phyloP scores from a whole-genome alignment of 768 basidiomycete genomes.

The Psilocybe tampanensis region DNA sequence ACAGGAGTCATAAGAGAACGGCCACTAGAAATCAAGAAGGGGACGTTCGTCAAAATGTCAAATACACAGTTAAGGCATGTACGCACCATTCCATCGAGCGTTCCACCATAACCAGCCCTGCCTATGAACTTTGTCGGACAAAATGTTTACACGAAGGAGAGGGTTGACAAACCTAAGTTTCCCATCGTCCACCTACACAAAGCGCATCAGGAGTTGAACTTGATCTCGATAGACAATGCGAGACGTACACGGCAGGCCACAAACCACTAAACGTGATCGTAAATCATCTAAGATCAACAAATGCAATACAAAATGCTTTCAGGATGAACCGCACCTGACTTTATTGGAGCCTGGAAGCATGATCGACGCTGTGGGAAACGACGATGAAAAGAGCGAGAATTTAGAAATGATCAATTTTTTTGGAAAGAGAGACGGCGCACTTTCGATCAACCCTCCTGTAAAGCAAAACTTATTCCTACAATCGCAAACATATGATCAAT shows the following conservation, averaged over 20 bases:
- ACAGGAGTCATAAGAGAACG: conserved; percentile 72
- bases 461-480: conserved; percentile 61
- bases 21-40: conserved; percentile 45
- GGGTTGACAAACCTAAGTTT: conserved; percentile 45
- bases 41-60: background rate
- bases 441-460: conserved; percentile 65
- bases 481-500: background rate
- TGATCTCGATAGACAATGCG: background rate
- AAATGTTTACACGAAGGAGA: background rate
- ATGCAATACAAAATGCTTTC: background rate
- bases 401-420: no score
- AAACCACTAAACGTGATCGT: conserved; percentile 32
- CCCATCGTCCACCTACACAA: conserved; percentile 43
- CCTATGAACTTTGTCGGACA: conserved; percentile 33
- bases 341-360: conserved; percentile 34
- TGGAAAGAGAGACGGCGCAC: conserved; percentile 4
- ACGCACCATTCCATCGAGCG: conserved; percentile 66
- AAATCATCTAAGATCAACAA: background rate
- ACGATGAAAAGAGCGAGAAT: background rate
- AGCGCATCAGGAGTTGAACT: background rate
- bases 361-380: conserved; percentile 26
- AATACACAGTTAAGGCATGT: background rate
- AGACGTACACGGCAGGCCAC: conserved; percentile 43
- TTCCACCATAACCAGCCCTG: conserved; percentile 74
- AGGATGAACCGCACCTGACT: conserved; percentile 24